Percentiles rank a stretch among this genome's conserved stretches.
Conservation (phyloP, 2,329 filamentous ascomycete genomes). For the Hypoxylon sp. region DNA sequence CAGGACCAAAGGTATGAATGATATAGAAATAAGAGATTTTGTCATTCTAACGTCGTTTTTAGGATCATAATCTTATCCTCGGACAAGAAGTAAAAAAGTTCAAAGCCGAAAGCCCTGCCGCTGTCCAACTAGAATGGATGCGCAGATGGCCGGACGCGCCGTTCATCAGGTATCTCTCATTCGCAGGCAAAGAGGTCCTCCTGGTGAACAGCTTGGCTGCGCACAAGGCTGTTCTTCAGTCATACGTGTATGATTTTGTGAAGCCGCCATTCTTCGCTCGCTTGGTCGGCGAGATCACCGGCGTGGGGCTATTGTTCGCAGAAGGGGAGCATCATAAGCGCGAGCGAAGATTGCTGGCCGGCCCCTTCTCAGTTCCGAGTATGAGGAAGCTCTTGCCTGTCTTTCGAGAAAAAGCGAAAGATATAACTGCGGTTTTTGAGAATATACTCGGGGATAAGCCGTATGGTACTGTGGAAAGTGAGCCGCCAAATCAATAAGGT, state of each 20-base stretch:
- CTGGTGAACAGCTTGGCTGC: constrained; percentile 57
- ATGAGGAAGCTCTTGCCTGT: constrained; percentile 57
- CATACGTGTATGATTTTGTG: constrained; percentile 57
- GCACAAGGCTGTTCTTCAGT: constrained; percentile 58
- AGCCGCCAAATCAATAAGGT: background rate
- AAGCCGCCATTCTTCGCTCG: constrained; percentile 56
- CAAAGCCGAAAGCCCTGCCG: constrained; percentile 49
- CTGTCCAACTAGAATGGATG: constrained; percentile 54
- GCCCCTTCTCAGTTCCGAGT: constrained; percentile 56
- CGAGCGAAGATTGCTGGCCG: constrained; percentile 55
- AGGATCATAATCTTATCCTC: constrained; percentile 59
- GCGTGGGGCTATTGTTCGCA: constrained; percentile 56
- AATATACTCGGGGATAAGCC: constrained; percentile 44
- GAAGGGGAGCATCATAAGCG: constrained; percentile 56
- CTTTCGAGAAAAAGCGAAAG: constrained; percentile 54
- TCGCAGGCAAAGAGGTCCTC: constrained; percentile 57
- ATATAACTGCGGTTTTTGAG: constrained; percentile 53
- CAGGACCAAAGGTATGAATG: constrained; percentile 59
- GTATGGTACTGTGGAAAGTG: constrained; percentile 51
- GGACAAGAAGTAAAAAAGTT: constrained; percentile 59
- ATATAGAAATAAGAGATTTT: background rate
- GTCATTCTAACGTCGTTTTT: constrained; percentile 4
- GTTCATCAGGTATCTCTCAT: constrained; percentile 58
- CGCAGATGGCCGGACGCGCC: constrained; percentile 54
- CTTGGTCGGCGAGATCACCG: constrained; percentile 56